A percentile compares a stretch with the other conserved stretches of the same genome.
Evolutionary conservation across 805 yeast genomes (phyloP).

Genomic region (Clavispora carvajalis): DNA sequence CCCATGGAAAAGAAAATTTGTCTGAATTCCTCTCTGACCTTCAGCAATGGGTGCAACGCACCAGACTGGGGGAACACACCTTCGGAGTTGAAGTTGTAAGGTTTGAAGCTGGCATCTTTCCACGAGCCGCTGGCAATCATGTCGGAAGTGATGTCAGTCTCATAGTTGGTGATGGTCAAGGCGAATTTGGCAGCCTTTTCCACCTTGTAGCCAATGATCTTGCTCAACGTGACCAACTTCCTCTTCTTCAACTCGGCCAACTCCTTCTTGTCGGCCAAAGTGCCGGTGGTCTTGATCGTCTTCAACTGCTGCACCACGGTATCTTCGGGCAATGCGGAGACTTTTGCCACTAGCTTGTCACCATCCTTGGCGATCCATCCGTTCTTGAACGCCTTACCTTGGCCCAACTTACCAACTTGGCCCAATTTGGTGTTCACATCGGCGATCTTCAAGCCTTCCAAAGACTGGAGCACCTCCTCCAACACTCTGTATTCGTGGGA

Average conservation of each 20-base stretch:
- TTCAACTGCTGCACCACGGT: constrained; percentile 60
- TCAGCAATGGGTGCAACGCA: constrained; percentile 93
- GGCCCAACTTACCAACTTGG: constrained; percentile 83
- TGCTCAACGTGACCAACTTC: constrained; percentile 69
- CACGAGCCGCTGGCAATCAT: constrained; percentile 83
- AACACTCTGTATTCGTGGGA: constrained; percentile 86
- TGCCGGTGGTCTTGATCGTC: constrained; percentile 51
- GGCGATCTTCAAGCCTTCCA: constrained; percentile 76
- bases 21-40: constrained; percentile 96
- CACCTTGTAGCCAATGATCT: constrained; percentile 69
- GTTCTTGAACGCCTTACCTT: constrained; percentile 94
- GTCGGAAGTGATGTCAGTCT: constrained; percentile 92
- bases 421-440: constrained; percentile 75
- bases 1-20: constrained; percentile 98
- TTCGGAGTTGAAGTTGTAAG: constrained; percentile 93
- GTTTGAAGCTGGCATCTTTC: constrained; percentile 81
- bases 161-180: constrained; percentile 69
- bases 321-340: constrained; percentile 56
- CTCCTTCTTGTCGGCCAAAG: constrained; percentile 57
- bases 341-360: constrained; percentile 64
- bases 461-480: constrained; percentile 62
- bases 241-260: constrained; percentile 88
- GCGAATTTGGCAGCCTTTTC: constrained; percentile 83
- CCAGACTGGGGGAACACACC: constrained; percentile 85
- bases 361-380: constrained; percentile 93